Evolutionary conservation across 768 basidiomycete species (phyloP).

Genomic region (Boletus reticuloceps): DNA sequence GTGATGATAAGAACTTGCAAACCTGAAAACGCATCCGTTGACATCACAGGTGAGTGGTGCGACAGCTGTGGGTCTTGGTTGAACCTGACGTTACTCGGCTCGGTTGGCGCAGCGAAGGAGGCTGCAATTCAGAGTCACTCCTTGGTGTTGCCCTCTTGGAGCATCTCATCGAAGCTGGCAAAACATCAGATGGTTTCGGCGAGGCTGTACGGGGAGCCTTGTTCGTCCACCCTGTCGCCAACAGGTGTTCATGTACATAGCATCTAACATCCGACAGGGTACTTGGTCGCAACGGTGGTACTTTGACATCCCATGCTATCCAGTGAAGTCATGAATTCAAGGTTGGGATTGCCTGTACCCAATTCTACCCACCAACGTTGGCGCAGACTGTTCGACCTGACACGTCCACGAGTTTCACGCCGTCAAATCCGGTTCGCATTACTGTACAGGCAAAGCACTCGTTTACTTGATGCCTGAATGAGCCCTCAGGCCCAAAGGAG

Average conservation of each 20-base stretch:
- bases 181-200: background rate
- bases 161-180: background rate
- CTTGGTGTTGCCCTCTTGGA: background rate
- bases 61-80: background rate
- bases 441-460: background rate
- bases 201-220: background rate
- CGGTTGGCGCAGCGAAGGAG: background rate
- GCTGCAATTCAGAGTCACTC: background rate
- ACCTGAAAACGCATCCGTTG: background rate
- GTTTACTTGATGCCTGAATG: background rate
- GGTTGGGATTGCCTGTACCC: no score
- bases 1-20: constrained; percentile 32
- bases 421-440: background rate
- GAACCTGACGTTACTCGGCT: background rate
- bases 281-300: background rate
- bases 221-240: background rate
- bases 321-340: background rate
- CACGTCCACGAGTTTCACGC: background rate
- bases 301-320: background rate
- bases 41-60: constrained; percentile 6
- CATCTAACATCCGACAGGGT: background rate
- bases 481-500: constrained; percentile 34
- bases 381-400: background rate
- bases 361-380: background rate
- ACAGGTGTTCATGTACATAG: constrained; percentile 13